These are phyloP conservation scores for Huntiella bhutanensis DNA, from an alignment of 2,329 filamentous ascomycete genomes.

Conservation along the genomic window DNA sequence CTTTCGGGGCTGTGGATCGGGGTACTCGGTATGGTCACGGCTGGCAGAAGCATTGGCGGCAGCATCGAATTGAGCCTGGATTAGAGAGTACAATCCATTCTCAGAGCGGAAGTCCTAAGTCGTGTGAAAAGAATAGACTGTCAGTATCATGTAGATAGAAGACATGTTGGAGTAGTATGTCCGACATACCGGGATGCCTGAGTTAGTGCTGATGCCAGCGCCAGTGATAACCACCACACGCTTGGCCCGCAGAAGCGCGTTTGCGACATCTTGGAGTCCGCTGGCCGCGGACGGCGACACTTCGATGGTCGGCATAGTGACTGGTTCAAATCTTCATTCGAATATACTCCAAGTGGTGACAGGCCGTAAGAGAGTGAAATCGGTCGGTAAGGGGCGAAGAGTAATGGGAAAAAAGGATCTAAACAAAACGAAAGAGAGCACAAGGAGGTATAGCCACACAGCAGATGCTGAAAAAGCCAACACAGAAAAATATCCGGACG, in stretches of 20 bases:
- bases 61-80: conserved; percentile 47
- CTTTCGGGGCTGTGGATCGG: conserved; percentile 13
- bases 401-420: no score
- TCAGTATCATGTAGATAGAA: not conserved
- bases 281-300: conserved; percentile 31
- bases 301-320: conserved; percentile 37
- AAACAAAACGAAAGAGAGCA: no score
- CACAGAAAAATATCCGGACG: no score
- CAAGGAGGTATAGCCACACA: no score
- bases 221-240: conserved; percentile 57
- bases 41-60: conserved; percentile 18
- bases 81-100: conserved; percentile 53
- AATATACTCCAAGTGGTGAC: not conserved
- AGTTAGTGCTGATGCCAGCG: conserved; percentile 58
- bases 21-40: conserved; percentile 10
- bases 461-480: no score
- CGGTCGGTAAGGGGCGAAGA: no score
- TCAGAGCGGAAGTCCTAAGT: conserved; percentile 50
- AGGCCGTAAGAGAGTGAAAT: not conserved
- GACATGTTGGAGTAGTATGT: not conserved
- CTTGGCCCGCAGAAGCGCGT: conserved; percentile 41
- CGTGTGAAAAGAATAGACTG: not conserved
- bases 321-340: conserved; percentile 13
- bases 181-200: conserved; percentile 45
- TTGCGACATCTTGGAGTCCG: conserved; percentile 45